phyloP scores from a whole-genome alignment of 169 alveolate species.

The Plasmodium chabaudi region DNA sequence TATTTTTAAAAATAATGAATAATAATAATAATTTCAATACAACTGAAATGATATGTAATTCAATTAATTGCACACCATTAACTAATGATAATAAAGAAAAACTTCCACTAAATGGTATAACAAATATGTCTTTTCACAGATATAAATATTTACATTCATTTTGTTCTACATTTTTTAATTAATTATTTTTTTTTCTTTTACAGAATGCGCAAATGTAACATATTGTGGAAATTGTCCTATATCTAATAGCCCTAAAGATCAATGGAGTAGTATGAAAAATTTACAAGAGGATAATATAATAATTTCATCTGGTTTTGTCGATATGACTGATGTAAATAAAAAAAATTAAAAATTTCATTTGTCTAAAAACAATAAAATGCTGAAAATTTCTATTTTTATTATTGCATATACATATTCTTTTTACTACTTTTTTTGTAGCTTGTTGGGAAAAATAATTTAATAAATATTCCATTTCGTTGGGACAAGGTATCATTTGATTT shows the following conservation, averaged over 20 bases:
- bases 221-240: conserved; percentile 56
- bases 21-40: conserved; percentile 45
- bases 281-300: conserved; percentile 39
- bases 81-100: conserved; percentile 33
- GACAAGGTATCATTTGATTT: conserved; percentile 48
- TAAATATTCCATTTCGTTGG: conserved; percentile 47
- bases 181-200: conserved; percentile 4
- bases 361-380: neutral
- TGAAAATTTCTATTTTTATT: conserved; percentile 1
- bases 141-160: neutral
- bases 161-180: too few species aligned
- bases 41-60: conserved; percentile 66
- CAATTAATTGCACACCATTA: conserved; percentile 35
- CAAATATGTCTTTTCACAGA: neutral
- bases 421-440: conserved; percentile 38
- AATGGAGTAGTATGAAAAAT: conserved; percentile 32
- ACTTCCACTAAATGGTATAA: conserved; percentile 41
- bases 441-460: conserved; percentile 17
- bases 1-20: conserved; percentile 24
- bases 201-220: conserved; percentile 68
- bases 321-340: conserved; percentile 42
- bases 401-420: conserved; percentile 19
- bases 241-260: conserved; percentile 52
- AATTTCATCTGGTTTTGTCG: conserved; percentile 53
- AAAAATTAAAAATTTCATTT: conserved; percentile 7